Base-by-base conservation (phyloP, 2,329 filamentous ascomycete genomes). In the Apiospora marii region DNA sequence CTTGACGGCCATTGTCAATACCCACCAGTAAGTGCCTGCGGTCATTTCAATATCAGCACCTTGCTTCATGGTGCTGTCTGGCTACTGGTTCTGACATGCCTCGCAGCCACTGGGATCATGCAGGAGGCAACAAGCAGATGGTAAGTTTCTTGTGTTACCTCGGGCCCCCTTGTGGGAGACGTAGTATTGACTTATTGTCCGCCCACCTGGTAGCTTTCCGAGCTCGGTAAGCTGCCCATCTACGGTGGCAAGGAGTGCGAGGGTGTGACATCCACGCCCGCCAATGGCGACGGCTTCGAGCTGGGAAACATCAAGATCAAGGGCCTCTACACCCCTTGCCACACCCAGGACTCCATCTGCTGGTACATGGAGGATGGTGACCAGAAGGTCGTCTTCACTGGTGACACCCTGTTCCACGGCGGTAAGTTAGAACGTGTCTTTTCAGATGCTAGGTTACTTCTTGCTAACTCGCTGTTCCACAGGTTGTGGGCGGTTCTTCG, bases 321-420 rank as follows among this genome's bases (percentile, higher is more conserved):
- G 80, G 93, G 94, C 34, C 86, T 98, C n/a, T 93, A 98, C 84
- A 99, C 96, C 16, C 96, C 96, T 1, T 99, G 96, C 83, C 96
- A 99, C 82, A 99, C 96, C 1, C 95, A 98, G 85, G 96, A 99
- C 85, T 98, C 95, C 82, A 98, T 99, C 81, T 99, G 96, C 87
- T 99, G 92, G 86, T 94, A 92, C 77, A 91, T 96, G 86, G 90
- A 98, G 83, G 96, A 99, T 79, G 92, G 91, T 27, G 86, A 90
- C 68, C 85, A 89, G 72, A 92, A 90, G 78, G 95, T 89, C 10
- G 94, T 99, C 3, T 99, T 99, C 80, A 98, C 96, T 0, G 96
- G 96, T 13, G 96, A 99, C 81, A 99, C 96, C 0, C 86, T 99
- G 49, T 99, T 99, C 84, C 96, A 97, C 80, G 95, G 93, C 73